phyloP scores from a whole-genome alignment of 1,139 yeast species.

The Magnusiomyces fungicola region DNA sequence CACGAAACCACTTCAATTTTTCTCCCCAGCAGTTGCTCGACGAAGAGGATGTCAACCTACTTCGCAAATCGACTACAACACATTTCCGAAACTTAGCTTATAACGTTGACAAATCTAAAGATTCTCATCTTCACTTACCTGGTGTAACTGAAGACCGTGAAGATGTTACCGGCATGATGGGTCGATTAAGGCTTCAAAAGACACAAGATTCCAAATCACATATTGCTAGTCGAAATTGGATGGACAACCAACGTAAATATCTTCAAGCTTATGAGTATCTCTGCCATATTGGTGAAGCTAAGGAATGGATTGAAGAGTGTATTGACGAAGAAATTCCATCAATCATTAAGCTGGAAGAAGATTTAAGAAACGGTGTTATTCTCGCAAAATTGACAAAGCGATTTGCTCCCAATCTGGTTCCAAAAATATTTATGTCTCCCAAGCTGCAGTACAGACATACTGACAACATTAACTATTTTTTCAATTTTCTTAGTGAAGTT shows the following conservation, averaged over 20 bases:
- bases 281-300: conserved; percentile 83
- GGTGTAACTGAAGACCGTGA: conserved; percentile 30
- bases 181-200: conserved; percentile 32
- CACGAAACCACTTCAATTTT: background rate
- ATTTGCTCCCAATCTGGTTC: conserved; percentile 61
- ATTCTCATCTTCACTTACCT: conserved; percentile 12
- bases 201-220: conserved; percentile 27
- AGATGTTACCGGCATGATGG: conserved; percentile 34
- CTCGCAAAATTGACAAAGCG: conserved; percentile 71
- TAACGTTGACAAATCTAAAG: conserved; percentile 8
- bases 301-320: conserved; percentile 61
- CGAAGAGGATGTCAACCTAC: conserved; percentile 11
- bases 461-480: conserved; percentile 84
- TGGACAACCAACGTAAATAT: conserved; percentile 39
- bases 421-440: conserved; percentile 48
- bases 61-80: conserved; percentile 12
- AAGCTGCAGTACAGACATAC: conserved; percentile 82
- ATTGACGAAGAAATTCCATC: conserved; percentile 47
- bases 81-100: conserved; percentile 13
- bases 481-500: conserved; percentile 60
- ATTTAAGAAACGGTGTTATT: conserved; percentile 74
- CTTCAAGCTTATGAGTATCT: conserved; percentile 69
- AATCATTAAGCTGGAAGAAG: conserved; percentile 51
- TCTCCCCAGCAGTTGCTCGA: conserved; percentile 8
- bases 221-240: conserved; percentile 31